Conservation (phyloP, 2,329 filamentous ascomycete species). For the Colletotrichum navitas region DNA sequence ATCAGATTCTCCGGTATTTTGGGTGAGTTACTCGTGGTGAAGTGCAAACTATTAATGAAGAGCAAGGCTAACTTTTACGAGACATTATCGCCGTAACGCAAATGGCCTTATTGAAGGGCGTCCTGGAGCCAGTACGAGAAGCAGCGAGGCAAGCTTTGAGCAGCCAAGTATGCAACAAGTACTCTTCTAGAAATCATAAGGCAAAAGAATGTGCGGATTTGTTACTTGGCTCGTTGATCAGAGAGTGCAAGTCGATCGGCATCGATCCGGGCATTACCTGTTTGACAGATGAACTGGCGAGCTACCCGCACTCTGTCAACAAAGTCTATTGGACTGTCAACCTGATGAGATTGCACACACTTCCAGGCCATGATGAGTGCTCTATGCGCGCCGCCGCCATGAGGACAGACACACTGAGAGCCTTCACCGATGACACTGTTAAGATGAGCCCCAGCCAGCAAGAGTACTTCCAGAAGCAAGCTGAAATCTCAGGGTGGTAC, state of each 20-base stretch:
- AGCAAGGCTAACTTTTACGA: background rate
- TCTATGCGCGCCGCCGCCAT: no score
- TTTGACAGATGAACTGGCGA: background rate
- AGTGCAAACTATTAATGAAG: background rate
- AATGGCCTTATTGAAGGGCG: background rate
- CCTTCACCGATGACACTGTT: background rate
- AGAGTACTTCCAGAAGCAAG: background rate
- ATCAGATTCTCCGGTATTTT: background rate
- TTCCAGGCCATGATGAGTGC: background rate
- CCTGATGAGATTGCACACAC: fast-evolving
- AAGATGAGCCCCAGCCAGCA: background rate
- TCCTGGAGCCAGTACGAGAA: background rate
- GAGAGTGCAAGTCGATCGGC: background rate
- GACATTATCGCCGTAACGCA: background rate
- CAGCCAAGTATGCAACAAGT: fast-evolving
- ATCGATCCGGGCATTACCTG: background rate
- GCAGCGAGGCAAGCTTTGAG: background rate
- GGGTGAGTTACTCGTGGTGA: background rate
- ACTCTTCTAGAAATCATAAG: fast-evolving
- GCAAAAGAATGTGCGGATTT: no score
- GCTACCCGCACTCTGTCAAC: background rate
- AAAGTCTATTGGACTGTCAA: background rate
- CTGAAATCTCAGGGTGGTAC: background rate
- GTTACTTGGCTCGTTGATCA: background rate
- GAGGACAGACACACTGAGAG: background rate